Conservation (phyloP, 345 rosid genomes). For the Gossypium bickii region DNA sequence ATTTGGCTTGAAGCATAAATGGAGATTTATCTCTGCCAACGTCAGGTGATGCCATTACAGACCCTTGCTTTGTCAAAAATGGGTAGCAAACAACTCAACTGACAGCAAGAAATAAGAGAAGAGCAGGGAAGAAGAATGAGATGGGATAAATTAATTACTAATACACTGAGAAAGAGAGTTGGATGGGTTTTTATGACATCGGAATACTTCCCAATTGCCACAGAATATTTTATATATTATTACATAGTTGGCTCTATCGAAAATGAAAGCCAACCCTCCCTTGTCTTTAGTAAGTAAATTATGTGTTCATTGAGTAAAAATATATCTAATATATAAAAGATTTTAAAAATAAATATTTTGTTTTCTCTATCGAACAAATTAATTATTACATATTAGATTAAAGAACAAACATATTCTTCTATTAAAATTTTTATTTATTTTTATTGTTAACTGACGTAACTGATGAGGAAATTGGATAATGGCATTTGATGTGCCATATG, state of each 20-base stretch:
- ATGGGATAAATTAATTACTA: not conserved
- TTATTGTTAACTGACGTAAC: too few relatives aligned
- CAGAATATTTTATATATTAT: too few relatives aligned
- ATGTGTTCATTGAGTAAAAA: too few relatives aligned
- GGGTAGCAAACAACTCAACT: not conserved
- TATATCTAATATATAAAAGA: too few relatives aligned
- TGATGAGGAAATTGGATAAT: too few relatives aligned
- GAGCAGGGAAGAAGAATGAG: not conserved
- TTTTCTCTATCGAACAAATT: fast-evolving
- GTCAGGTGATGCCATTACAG: slow-evolving; percentile 11
- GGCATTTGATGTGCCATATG: too few relatives aligned
- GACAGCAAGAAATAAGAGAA: not conserved
- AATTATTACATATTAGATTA: too few relatives aligned
- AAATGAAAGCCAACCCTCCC: too few relatives aligned
- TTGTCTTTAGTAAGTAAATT: too few relatives aligned
- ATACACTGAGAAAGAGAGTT: not conserved
- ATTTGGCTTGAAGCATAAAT: slow-evolving; percentile 16
- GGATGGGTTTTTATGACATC: not conserved
- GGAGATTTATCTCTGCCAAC: slow-evolving; percentile 5
- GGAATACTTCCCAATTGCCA: not conserved
- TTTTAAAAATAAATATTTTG: too few relatives aligned
- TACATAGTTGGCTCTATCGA: too few relatives aligned
- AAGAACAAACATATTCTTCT: fast-evolving
- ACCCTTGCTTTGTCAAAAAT: not conserved
- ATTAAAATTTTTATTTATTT: too few relatives aligned